Evolutionary conservation across 2,329 filamentous ascomycete genomes (phyloP), one percentile per base, ranked within the genome.

Genomic region (Bipolaris oryzae): DNA sequence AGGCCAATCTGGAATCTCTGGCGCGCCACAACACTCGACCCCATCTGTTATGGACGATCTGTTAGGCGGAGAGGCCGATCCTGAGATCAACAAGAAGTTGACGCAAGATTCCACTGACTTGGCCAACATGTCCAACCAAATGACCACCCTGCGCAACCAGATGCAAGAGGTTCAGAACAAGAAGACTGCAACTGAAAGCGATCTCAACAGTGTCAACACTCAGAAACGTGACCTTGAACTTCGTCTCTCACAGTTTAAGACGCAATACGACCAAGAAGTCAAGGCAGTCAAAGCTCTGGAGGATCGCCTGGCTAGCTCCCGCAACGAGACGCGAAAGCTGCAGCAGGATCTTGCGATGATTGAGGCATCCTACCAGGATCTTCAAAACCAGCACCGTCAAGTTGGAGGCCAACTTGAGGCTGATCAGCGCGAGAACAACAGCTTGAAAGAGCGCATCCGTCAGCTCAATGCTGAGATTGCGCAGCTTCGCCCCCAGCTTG

Each of bases 221-320:
- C 93, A 98, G 75, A 98, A 97, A 80, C 89, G 90, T 68, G 94
- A 96, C 72, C 94, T 99, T 64, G 95, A 99, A 79, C 83, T 90
- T 63, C 89, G 95, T 20, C 81, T 99, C 25, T 87, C 91, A 4
- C 93, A 97, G 72, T 88, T 97, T 55, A 88, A 95, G 60, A 81
- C 88, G 6, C 85, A 96, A 63, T 99, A 98, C 71, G 94, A 99
- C 75, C 92, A 96, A 72, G 95, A 99, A 78, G 91, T 92, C 3
- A 89, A 92, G 65, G 89, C 92, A 62, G 91, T 96, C 33, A 92
- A 90, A 61, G 84, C 87, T 21, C 80, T 98, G 2, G 91, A 98
- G 75, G 91, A 96, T 66, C 90, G 93, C 62, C 84, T 98, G 42
- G 87, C 84, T 37, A 81, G 84, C 25, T 90, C 92, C 5, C 88